A percentile compares a stretch with the other conserved stretches of the same genome.
phyloP scores from a whole-genome alignment of 2,329 filamentous ascomycete genomes.

The Clarireedia homoeocarpa region DNA sequence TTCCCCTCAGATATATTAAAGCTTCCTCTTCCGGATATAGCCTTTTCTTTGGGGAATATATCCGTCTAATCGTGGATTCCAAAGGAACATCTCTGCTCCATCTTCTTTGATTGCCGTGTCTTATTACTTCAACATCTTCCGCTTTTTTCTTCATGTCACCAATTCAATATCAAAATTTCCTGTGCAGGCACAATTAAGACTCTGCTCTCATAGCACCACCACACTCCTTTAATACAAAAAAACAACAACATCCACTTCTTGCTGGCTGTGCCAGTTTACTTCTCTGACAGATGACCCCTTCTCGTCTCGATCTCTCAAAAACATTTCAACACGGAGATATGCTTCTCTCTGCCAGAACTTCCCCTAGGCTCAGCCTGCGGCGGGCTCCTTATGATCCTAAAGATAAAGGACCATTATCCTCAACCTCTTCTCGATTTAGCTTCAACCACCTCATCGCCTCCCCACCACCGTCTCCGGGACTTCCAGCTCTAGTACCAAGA shows the following conservation, averaged over 20 bases:
- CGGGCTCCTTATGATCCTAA: constrained; percentile 46
- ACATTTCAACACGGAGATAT: constrained; percentile 32
- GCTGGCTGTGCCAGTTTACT: constrained; percentile 27
- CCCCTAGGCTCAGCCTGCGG: constrained; percentile 50
- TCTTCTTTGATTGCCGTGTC: background rate
- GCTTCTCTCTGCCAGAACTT: constrained; percentile 30
- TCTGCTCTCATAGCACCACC: constrained; percentile 5
- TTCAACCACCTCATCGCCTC: constrained; percentile 62
- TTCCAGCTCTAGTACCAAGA: constrained; percentile 60
- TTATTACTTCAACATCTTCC: background rate
- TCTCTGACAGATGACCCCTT: constrained; percentile 17
- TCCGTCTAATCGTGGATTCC: background rate
- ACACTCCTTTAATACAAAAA: constrained; percentile 15
- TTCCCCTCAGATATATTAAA: constrained; percentile 5
- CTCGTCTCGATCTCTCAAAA: constrained; percentile 25
- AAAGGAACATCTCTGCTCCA: background rate
- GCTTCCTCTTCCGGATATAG: background rate
- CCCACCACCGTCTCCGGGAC: constrained; percentile 61
- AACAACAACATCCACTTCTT: constrained; percentile 16
- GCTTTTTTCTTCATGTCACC: constrained; percentile 3
- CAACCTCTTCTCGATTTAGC: constrained; percentile 54
- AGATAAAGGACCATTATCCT: constrained; percentile 47
- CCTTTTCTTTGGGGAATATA: background rate
- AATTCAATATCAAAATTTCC: background rate
- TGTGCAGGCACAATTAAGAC: constrained; percentile 23